Conservation (phyloP, 352 stramenopile species). For the Peronosclerospora sorghi region DNA sequence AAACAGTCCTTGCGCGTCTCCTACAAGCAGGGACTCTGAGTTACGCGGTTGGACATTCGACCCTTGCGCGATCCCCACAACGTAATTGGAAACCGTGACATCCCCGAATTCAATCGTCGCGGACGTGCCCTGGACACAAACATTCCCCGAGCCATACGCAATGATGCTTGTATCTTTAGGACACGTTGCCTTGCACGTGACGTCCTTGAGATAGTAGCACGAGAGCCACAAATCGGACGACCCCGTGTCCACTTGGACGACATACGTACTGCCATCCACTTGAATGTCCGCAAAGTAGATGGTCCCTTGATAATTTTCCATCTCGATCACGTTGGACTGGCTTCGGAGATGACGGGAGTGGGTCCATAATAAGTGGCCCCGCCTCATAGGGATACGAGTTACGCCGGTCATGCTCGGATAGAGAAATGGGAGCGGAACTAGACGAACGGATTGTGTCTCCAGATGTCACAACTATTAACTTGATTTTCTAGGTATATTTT, state of each 20-base stretch:
- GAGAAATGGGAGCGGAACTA: no score
- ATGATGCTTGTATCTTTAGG: constrained; percentile 30
- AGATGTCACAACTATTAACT: no score
- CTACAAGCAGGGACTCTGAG: constrained; percentile 27
- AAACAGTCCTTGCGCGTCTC: constrained; percentile 46
- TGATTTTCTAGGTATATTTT: no score
- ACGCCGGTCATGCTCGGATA: no score
- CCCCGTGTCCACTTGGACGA: no score
- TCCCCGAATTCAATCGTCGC: constrained; percentile 36
- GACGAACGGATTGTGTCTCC: no score
- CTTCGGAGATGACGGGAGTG: constrained; percentile 19
- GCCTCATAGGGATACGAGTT: constrained; percentile 16
- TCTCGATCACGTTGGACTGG: constrained; percentile 23
- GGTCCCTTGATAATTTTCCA: constrained; percentile 45
- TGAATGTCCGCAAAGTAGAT: constrained; percentile 55
- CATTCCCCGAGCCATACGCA: constrained; percentile 49
- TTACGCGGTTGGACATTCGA: constrained; percentile 33
- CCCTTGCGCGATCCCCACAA: constrained; percentile 44
- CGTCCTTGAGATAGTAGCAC: no score
- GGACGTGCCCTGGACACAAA: constrained; percentile 41
- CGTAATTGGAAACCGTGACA: constrained; percentile 31
- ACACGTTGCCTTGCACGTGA: no score
- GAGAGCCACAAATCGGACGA: constrained; percentile 74
- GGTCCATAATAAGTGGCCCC: constrained; percentile 2
- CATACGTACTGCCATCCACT: constrained; percentile 27